Evolutionary conservation across 441 rosid genomes (phyloP).

Genomic region (Syzygium syzygioides): DNA sequence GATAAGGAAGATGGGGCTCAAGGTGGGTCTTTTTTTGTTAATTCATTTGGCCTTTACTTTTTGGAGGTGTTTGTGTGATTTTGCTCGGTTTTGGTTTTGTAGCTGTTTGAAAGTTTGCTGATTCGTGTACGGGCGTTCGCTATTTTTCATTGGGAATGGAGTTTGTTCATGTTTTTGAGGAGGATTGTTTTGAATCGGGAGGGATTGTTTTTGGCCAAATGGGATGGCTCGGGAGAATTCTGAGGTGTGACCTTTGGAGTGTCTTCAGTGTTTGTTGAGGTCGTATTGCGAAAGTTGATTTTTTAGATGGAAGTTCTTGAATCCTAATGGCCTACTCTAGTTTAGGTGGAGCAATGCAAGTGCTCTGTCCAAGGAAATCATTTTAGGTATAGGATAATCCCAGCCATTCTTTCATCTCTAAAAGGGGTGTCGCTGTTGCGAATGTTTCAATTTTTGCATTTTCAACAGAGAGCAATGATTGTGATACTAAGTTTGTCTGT

Average conservation of each 20-base stretch:
- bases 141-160: neutral
- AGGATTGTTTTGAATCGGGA: neutral
- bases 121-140: neutral
- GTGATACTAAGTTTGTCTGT: neutral
- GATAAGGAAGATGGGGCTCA: constrained; percentile 5
- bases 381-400: neutral
- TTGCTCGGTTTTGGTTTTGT: neutral
- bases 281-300: neutral
- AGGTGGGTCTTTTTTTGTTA: neutral
- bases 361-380: neutral
- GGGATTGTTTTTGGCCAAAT: neutral
- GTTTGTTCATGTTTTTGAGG: neutral
- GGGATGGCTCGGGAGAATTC: neutral
- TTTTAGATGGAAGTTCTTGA: neutral
- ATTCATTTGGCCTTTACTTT: neutral
- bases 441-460: neutral
- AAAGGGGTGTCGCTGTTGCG: neutral
- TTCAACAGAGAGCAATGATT: neutral
- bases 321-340: neutral
- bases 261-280: neutral
- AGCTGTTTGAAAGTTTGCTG: neutral
- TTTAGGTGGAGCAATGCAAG: neutral
- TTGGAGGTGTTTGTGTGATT: neutral
- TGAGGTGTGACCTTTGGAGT: neutral
- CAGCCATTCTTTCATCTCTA: neutral